Conservation (phyloP, 2,329 filamentous ascomycete species). For the Ophiostoma himal-ulmi region DNA sequence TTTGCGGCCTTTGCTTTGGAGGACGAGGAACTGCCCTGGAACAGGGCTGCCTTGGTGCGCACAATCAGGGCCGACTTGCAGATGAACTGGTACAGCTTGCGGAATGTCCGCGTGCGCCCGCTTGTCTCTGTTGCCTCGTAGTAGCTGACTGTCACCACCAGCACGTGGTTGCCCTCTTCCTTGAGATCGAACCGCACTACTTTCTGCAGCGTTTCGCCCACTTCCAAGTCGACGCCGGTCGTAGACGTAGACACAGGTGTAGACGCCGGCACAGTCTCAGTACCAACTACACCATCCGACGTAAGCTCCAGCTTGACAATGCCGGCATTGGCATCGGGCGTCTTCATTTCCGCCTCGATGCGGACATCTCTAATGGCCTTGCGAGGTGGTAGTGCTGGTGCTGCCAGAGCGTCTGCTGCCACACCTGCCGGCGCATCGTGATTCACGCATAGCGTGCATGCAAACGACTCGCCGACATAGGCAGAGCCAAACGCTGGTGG, state of each 20-base stretch:
- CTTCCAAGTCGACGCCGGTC: slow-evolving; percentile 45
- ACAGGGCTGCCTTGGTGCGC: slow-evolving; percentile 73
- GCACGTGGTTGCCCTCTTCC: slow-evolving; percentile 88
- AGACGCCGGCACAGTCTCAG: slow-evolving; percentile 17
- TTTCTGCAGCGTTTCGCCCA: slow-evolving; percentile 67
- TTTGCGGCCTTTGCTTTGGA: slow-evolving; percentile 27
- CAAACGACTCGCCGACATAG: slow-evolving; percentile 92
- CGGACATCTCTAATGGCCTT: slow-evolving; percentile 66
- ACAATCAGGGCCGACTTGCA: slow-evolving; percentile 87
- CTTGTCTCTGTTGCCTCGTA: slow-evolving; percentile 73
- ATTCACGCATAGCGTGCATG: slow-evolving; percentile 92
- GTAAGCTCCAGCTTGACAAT: slow-evolving; percentile 57
- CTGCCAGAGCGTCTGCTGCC: slow-evolving; percentile 28
- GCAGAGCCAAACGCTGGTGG: slow-evolving; percentile 89
- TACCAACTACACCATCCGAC: slow-evolving; percentile 26
- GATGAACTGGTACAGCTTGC: slow-evolving; percentile 95
- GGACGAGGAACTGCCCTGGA: slow-evolving; percentile 27
- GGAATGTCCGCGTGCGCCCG: slow-evolving; percentile 73
- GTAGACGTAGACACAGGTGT: not conserved
- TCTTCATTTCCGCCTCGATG: slow-evolving; percentile 93
- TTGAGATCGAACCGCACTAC: slow-evolving; percentile 83
- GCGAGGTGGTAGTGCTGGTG: slow-evolving; percentile 26
- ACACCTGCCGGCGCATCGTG: slow-evolving; percentile 56
- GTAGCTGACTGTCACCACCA: slow-evolving; percentile 90
- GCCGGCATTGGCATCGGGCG: slow-evolving; percentile 51